Evolutionary conservation across 2,329 filamentous ascomycete genomes (phyloP).

Genomic region (Penicillium crustosum): DNA sequence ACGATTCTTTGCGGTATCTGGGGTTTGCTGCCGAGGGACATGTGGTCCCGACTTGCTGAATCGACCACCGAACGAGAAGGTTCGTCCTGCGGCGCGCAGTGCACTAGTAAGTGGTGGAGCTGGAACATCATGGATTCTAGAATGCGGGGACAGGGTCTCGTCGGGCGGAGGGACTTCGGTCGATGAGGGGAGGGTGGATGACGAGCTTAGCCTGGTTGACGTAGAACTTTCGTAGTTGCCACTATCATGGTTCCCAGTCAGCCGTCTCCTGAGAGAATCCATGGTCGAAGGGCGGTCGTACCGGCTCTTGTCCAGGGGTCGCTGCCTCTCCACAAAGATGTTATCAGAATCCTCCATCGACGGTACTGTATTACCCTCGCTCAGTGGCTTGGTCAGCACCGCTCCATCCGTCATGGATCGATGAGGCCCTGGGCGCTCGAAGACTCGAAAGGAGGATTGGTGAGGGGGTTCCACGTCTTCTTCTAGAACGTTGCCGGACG

Average conservation of each 20-base stretch:
- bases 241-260: conserved; percentile 45
- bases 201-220: conserved; percentile 55
- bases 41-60: conserved; percentile 33
- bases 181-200: conserved; percentile 58
- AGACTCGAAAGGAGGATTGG: conserved; percentile 54
- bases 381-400: conserved; percentile 34
- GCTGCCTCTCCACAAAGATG: conserved; percentile 39
- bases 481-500: conserved; percentile 55
- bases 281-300: conserved; percentile 29
- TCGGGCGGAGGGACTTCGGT: conserved; percentile 48
- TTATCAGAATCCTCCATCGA: conserved; percentile 42
- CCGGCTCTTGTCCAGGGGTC: conserved; percentile 37
- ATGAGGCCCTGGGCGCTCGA: conserved; percentile 50
- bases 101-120: conserved; percentile 42
- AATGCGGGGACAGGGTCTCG: conserved; percentile 38
- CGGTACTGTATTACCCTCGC: conserved; percentile 37
- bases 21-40: conserved; percentile 24
- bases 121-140: conserved; percentile 44
- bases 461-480: conserved; percentile 44
- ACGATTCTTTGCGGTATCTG: conserved; percentile 37
- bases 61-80: conserved; percentile 55
- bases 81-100: conserved; percentile 49
- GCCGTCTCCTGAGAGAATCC: conserved; percentile 23
- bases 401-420: conserved; percentile 47
- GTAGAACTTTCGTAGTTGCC: conserved; percentile 51